phyloP scores from a whole-genome alignment of 1,139 yeast species.

The Scheffersomyces segobiensis region DNA sequence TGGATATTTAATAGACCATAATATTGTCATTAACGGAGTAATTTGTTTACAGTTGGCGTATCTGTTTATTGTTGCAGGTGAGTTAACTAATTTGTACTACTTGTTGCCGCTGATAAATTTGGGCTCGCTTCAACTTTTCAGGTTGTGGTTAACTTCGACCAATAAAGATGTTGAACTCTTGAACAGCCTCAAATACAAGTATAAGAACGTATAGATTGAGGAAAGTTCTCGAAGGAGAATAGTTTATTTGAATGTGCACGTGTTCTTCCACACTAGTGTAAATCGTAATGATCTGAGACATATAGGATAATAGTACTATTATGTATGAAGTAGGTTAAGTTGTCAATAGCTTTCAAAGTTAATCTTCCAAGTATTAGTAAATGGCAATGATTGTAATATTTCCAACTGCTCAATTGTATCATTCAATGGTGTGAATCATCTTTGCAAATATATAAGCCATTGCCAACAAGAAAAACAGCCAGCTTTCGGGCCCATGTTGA shows the following conservation, averaged over 20 bases:
- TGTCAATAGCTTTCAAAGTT: too few species aligned
- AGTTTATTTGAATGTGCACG: not conserved
- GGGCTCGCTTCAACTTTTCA: slow-evolving; percentile 8
- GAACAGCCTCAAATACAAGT: slow-evolving; percentile 12
- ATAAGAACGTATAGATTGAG: slow-evolving; percentile 10
- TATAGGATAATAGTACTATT: too few species aligned
- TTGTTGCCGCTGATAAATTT: slow-evolving; percentile 13
- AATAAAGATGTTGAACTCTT: slow-evolving; percentile 9
- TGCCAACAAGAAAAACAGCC: too few species aligned
- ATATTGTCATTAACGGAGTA: slow-evolving; percentile 7
- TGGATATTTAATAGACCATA: not conserved
- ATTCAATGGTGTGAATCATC: too few species aligned
- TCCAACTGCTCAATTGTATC: not conserved
- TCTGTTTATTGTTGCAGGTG: slow-evolving; percentile 2
- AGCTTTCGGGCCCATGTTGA: too few species aligned
- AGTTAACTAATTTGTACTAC: slow-evolving; percentile 7
- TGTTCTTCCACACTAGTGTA: not conserved
- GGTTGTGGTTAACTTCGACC: slow-evolving; percentile 12
- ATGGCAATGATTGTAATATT: too few species aligned
- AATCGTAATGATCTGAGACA: not conserved
- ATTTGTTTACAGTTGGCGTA: slow-evolving; percentile 10
- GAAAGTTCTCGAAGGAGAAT: not conserved
- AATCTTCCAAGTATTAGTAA: not conserved
- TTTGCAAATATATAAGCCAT: too few species aligned
- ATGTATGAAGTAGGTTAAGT: not conserved